phyloP scores from a whole-genome alignment of 768 basidiomycete species.

The Austroboletus festivus region DNA sequence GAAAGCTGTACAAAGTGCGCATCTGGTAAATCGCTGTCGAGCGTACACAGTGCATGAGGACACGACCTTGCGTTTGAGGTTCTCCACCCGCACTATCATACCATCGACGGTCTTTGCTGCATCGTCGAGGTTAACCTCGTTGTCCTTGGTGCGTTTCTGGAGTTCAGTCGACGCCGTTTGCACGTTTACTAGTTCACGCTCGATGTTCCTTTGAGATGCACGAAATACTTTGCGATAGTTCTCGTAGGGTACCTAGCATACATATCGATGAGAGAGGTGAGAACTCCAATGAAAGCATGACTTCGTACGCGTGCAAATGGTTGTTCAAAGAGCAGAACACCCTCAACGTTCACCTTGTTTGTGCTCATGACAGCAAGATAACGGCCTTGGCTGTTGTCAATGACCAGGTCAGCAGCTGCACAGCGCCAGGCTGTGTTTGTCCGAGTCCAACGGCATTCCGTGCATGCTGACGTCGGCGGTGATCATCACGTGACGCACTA shows the following conservation, averaged over 20 bases:
- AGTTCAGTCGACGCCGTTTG: slow-evolving; percentile 60
- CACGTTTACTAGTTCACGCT: slow-evolving; percentile 68
- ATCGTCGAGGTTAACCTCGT: slow-evolving; percentile 45
- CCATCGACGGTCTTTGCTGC: slow-evolving; percentile 60
- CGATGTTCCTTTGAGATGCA: slow-evolving; percentile 74
- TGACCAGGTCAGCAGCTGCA: slow-evolving; percentile 1
- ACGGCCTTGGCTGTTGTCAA: slow-evolving; percentile 9
- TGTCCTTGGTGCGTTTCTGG: slow-evolving; percentile 40
- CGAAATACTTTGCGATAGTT: slow-evolving; percentile 88
- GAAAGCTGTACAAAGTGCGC: slow-evolving; percentile 37
- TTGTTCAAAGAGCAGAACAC: slow-evolving; percentile 78
- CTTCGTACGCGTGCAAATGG: slow-evolving; percentile 74
- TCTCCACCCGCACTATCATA: slow-evolving; percentile 75
- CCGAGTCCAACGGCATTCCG: neutral
- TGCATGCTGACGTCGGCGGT: slow-evolving; percentile 18
- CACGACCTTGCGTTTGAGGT: slow-evolving; percentile 82
- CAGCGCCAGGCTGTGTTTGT: no score
- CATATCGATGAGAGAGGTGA: slow-evolving; percentile 10
- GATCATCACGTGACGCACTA: slow-evolving; percentile 24
- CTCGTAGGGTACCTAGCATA: slow-evolving; percentile 78
- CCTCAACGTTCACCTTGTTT: slow-evolving; percentile 64
- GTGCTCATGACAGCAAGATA: slow-evolving; percentile 27
- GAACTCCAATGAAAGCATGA: slow-evolving; percentile 3
- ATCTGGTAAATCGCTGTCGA: slow-evolving; percentile 15
- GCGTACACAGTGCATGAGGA: slow-evolving; percentile 16